Evolutionary conservation across 495 filamentous ascomycete genomes (phyloP).

Genomic region (Tuber indicum): DNA sequence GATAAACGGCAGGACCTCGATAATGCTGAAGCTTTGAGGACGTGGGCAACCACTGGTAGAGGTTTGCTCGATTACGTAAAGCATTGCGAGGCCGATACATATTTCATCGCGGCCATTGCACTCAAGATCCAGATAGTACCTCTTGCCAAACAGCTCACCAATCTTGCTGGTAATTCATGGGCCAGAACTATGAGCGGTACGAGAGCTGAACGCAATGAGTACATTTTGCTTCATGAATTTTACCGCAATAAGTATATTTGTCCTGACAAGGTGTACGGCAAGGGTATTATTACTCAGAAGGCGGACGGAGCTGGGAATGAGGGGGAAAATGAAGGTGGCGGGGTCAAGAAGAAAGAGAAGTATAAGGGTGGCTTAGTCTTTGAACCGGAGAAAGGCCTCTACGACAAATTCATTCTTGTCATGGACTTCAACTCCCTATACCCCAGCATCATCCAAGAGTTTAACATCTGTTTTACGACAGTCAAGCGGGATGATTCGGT

Average conservation of each 20-base stretch:
- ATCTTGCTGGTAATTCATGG: constrained; percentile 97
- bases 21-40: constrained; percentile 76
- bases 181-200: constrained; percentile 91
- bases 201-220: constrained; percentile 94
- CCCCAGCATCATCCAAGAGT: constrained; percentile 98
- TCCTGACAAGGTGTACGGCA: constrained; percentile 77
- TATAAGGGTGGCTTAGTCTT: constrained; percentile 98
- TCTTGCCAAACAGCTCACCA: constrained; percentile 89
- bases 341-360: constrained; percentile 92
- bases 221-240: constrained; percentile 97
- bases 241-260: constrained; percentile 94
- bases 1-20: constrained; percentile 72
- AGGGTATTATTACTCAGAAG: constrained; percentile 51
- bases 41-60: constrained; percentile 74
- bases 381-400: constrained; percentile 92
- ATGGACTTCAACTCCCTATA: constrained; percentile 99
- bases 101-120: constrained; percentile 85
- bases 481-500: constrained; percentile 66
- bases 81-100: constrained; percentile 91
- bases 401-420: constrained; percentile 92
- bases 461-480: constrained; percentile 98
- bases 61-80: constrained; percentile 88
- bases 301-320: constrained; percentile 51
- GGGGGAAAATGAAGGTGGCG: constrained; percentile 57
- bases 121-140: constrained; percentile 84